Base-by-base conservation (phyloP, 345 rosid genomes). In the Odontarrhena argentea region DNA sequence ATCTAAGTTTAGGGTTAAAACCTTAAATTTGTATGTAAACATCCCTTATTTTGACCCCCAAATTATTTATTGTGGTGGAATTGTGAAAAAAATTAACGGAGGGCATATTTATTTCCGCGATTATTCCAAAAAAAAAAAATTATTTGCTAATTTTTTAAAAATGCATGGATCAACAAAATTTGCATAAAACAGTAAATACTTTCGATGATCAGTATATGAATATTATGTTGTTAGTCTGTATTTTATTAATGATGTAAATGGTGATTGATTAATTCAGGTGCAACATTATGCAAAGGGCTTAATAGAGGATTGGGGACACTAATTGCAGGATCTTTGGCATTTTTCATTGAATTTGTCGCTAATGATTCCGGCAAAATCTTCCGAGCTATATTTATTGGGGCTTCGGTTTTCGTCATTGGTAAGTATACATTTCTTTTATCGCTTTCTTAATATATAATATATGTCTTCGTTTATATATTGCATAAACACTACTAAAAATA, bases 241-340 rank as follows among this genome's bases (percentile, higher is more conserved):
- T 59, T 32, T 9, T 8, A 8, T 12, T 44, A 18, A 54, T 43
- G 60, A 65, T 43, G 26, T 54, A 22, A 55, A 55, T 67, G 65
- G 58, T 37, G 58, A 38, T 38, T 58, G 11, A 32, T 48, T 22
- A 10, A 48, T 46, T 26, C 55, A 89, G 96, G 94, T 9, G 97
- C 95, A 62, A 91, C 96, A 8, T 63, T 91, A 52, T 83, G 84
- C 79, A 91, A 86, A 63, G 96, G 92, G 51, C 85, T 91, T 41
- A 87, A 91, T 60, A 85, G 96, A 78, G 96, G 90, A 71, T 48
- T 87, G 36, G 96, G 92, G 40, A 91, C 92, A 47, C 35, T 87
- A 0, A 15, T 83, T 49, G 97, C 92, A 15, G 95, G 95, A 46
- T 83, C 85, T 11, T 70, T 91, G 66, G 95, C 88, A 37, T 86